Base-by-base conservation (phyloP, 179 eudicot species). In the Dionaea muscipula region DNA sequence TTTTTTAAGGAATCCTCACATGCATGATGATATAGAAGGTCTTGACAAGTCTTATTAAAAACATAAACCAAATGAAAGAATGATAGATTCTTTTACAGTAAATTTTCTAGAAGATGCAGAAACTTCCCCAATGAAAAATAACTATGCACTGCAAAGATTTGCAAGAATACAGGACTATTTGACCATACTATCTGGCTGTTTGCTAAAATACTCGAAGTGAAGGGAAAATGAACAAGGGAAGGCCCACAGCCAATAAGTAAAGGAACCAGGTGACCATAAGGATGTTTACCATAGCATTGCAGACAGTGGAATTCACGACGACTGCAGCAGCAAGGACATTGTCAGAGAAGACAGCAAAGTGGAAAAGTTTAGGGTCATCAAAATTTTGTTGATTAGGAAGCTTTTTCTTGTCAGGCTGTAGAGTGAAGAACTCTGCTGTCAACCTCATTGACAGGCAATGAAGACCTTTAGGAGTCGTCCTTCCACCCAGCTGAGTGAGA, bases 391-490 rank as follows among this genome's bases (percentile, higher is more conserved):
- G 79, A 69, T 75, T 65, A 40, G 84, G 81, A 58, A 83, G 66
- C 53, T 57, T 66, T 40, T 75, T 68, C 55, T 88, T 65, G 70
- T 77, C 76, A 47, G 88, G 76, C 64, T 52, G 64, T 58, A 88
- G 52, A 53, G 78, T 59, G 64, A 87, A 93, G 72, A 77, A 93
- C 39, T 82, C 86, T 1, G 85, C 68, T 51, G 94, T 88, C 65
- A 93, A 74, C 66, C 80, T 78, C 99, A 93, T 93, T 60, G 99
- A 93, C 51, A 93, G 89, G 74, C 99, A 93, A 68, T 93, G 99
- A 62, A 84, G 86, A 63, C 96, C 93, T 75, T 84, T 93, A 6
- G 99, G 96, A 2, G 87, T 87, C 58, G 96, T 93, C 72, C 96
- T 82, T 66, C 93, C 99, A 35, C 89, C 86, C 64, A 93, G 86